Conservation (phyloP, 2,329 filamentous ascomycete genomes). For the Fusarium caatingaense region DNA sequence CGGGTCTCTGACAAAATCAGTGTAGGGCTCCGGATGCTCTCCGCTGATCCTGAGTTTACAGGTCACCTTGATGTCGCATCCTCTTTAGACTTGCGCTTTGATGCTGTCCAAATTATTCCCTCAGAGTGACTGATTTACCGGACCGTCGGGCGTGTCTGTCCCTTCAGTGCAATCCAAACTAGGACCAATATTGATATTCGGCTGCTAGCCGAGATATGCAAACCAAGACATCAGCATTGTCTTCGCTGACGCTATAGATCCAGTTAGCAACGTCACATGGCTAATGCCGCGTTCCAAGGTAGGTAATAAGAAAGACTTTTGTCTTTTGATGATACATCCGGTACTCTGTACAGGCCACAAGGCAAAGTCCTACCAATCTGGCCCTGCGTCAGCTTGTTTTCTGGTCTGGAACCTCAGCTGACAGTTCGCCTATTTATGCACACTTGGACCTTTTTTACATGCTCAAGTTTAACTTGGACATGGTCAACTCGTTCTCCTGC, state of each 20-base stretch:
- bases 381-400: neutral
- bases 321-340: neutral
- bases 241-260: neutral
- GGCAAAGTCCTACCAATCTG: neutral
- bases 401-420: conserved; percentile 7
- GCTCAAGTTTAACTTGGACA: neutral
- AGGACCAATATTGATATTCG: neutral
- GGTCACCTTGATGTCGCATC: neutral
- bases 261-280: neutral
- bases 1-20: neutral
- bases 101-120: neutral
- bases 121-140: neutral
- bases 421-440: neutral
- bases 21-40: neutral
- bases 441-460: neutral
- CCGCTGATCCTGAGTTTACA: neutral
- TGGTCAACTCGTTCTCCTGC: neutral
- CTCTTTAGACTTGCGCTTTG: neutral
- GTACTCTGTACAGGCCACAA: neutral
- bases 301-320: neutral
- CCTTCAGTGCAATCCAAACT: neutral
- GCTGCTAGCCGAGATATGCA: conserved; percentile 7
- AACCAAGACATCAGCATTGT: conserved; percentile 8
- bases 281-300: neutral
- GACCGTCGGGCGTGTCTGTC: neutral